Conservation (phyloP, 257 asterid species). For the Rauvolfia tetraphylla region DNA sequence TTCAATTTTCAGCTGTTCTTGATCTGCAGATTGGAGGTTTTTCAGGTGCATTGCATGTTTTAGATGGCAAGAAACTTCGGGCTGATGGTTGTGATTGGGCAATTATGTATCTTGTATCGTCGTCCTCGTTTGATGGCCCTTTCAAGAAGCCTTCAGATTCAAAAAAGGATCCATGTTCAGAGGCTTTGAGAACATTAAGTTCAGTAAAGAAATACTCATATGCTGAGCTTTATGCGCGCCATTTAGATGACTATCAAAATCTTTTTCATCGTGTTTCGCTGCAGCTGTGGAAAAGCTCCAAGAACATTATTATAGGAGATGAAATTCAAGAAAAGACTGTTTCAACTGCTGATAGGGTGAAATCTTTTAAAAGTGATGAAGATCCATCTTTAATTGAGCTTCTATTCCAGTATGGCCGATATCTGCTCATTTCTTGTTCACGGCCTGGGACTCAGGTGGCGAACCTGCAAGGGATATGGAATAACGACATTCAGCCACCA, state of each 20-base stretch:
- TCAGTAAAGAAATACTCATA: conserved; percentile 48
- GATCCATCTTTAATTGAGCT: conserved; percentile 77
- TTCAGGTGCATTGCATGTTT: conserved; percentile 29
- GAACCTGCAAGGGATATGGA: conserved; percentile 88
- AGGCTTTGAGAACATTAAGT: conserved; percentile 38
- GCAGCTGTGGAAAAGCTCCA: conserved; percentile 46
- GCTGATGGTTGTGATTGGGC: conserved; percentile 64
- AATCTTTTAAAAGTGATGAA: conserved; percentile 53
- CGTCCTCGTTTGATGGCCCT: conserved; percentile 75
- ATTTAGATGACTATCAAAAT: conserved; percentile 60
- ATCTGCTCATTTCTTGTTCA: conserved; percentile 66
- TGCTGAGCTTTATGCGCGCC: conserved; percentile 57
- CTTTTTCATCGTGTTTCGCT: conserved; percentile 71
- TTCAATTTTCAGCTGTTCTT: conserved; percentile 57
- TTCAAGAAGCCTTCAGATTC: conserved; percentile 56
- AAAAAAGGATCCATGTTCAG: conserved; percentile 42
- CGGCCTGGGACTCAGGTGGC: conserved; percentile 74
- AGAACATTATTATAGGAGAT: not conserved
- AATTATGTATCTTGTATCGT: conserved; percentile 51
- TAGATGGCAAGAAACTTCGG: conserved; percentile 47
- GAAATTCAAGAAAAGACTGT: conserved; percentile 13
- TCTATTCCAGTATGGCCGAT: conserved; percentile 76
- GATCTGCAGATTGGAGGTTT: conserved; percentile 56
- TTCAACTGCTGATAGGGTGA: conserved; percentile 55
- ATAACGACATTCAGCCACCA: conserved; percentile 47